Conservation (phyloP, 257 asterid species). For the Solanum chilense region DNA sequence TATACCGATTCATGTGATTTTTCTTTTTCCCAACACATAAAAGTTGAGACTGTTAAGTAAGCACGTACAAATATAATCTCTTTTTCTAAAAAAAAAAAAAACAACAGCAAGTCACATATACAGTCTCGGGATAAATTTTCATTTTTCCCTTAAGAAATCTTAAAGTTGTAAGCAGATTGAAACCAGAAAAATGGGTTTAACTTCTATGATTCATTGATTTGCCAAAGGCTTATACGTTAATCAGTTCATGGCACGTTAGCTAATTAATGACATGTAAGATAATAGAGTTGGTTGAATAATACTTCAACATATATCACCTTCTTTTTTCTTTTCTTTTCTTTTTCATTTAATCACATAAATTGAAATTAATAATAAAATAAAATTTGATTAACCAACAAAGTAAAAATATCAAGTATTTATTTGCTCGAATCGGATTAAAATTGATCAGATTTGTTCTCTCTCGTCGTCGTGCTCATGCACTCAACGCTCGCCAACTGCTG, state of each 20-base stretch:
- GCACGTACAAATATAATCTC: too few relatives aligned
- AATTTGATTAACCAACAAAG: background rate
- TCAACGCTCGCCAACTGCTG: background rate
- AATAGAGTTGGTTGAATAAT: too few relatives aligned
- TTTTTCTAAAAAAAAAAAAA: too few relatives aligned
- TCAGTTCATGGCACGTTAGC: background rate
- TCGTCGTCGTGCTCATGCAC: background rate
- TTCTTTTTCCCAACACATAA: too few relatives aligned
- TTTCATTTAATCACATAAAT: background rate
- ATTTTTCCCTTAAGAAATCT: background rate
- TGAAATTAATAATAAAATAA: background rate
- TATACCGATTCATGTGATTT: too few relatives aligned
- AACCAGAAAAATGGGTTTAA: background rate
- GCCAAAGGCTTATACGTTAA: background rate
- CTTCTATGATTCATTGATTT: background rate
- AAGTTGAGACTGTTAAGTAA: too few relatives aligned
- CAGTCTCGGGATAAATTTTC: background rate
- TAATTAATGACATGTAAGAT: background rate
- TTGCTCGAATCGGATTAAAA: background rate
- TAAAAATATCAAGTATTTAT: background rate
- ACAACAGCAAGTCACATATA: background rate
- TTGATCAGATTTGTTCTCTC: background rate
- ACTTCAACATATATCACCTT: too few relatives aligned
- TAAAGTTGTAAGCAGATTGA: background rate
- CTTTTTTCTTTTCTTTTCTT: too few relatives aligned